Base-by-base conservation (phyloP, 169 alveolate genomes). In the Plasmodium ovale region DNA sequence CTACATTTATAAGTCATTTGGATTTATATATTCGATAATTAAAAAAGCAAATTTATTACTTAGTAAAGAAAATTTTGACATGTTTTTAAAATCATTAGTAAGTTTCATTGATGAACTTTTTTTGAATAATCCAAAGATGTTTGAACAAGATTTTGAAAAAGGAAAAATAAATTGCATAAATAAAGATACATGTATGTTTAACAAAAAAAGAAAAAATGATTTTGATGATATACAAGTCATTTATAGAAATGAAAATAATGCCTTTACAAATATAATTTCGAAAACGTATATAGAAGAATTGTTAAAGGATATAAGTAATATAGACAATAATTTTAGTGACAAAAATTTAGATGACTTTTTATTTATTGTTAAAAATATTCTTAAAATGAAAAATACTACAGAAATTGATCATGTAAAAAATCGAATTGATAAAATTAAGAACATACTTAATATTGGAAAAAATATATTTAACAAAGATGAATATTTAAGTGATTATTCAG, bases 61-160 rank as follows among this genome's bases (percentile, higher is more conserved):
- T 21, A 82, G 39, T 67, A 65, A 82, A 29, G 90, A 82, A 58
- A 82, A 44, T 29, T 64, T 47, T 9, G 90, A 82, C 42, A 82
- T 49, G 29, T 82, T 82, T 67, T 82, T 82, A 35, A 82, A 82
- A 82, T 82, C 90, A 0, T 25, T 82, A 14, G 90, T 82, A 53
- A 82, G 90, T 42, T 82, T 82, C 35, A 82, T 82, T 51, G 90
- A 82, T 54, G 90, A 82, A 69, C 72, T 82, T 12, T 51, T 82
- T 39, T 47, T 82, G 4, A 65, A 19, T 42, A 82, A 68, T 31
- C 90, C 90, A 2, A 65, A 37, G 64, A 35, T 82, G 29, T 82
- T 82, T 37, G 79, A 77, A 47, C 19, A 33, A 31, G 25, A 62
- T 31, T 33, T 54, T 6, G 60, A 21, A 42, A 56, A 64, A 7